phyloP scores from a whole-genome alignment of 2,329 filamentous ascomycete genomes.

The Ophiocordyceps camponoti-leonardi region DNA sequence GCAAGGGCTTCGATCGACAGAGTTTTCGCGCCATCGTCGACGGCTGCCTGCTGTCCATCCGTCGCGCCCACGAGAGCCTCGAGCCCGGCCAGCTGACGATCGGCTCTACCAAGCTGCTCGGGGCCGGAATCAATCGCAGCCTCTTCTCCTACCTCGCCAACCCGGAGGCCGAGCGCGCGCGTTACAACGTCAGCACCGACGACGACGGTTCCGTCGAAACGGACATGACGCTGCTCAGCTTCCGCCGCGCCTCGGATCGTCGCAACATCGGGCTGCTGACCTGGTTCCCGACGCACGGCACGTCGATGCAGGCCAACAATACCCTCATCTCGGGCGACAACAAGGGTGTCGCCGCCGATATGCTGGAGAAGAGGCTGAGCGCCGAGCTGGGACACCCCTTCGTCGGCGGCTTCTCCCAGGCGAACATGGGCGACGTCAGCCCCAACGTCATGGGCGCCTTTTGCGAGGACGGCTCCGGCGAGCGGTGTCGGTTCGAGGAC shows the following conservation, averaged over 20 bases:
- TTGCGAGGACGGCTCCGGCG: slow-evolving; percentile 69
- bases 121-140: slow-evolving; percentile 72
- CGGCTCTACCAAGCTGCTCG: slow-evolving; percentile 40
- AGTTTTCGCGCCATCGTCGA: slow-evolving; percentile 79
- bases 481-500: slow-evolving; percentile 58
- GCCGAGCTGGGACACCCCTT: slow-evolving; percentile 29
- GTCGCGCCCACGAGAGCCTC: slow-evolving; percentile 49
- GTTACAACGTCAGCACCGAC: slow-evolving; percentile 31
- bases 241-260: slow-evolving; percentile 51
- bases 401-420: slow-evolving; percentile 82
- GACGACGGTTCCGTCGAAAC: slow-evolving; percentile 44
- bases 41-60: slow-evolving; percentile 62
- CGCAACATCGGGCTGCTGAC: slow-evolving; percentile 68
- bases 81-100: slow-evolving; percentile 47
- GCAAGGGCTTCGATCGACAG: slow-evolving; percentile 67
- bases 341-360: slow-evolving; percentile 73
- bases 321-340: slow-evolving; percentile 81
- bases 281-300: slow-evolving; percentile 85
- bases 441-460: slow-evolving; percentile 77
- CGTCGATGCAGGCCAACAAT: slow-evolving; percentile 79
- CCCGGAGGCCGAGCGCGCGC: slow-evolving; percentile 50
- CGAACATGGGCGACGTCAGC: slow-evolving; percentile 79
- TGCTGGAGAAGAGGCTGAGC: slow-evolving; percentile 51
- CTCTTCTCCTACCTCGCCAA: slow-evolving; percentile 74
- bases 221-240: slow-evolving; percentile 59